These are phyloP conservation scores for Scheffersomyces stambukii DNA, from an alignment of 1,139 yeast species.

Conservation along the genomic window DNA sequence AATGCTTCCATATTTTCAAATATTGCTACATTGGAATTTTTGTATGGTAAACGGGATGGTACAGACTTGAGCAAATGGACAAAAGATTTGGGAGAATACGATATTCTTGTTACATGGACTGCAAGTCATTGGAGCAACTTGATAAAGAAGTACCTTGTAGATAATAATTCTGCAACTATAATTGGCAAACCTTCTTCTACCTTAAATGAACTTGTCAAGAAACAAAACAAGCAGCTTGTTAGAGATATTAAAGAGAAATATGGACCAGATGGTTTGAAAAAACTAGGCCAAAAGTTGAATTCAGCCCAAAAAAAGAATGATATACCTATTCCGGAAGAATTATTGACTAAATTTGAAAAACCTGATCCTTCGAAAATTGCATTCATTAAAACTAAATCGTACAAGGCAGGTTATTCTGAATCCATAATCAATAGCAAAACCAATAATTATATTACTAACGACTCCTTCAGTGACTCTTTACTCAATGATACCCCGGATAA, in stretches of 20 bases:
- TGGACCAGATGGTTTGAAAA: conserved; percentile 59
- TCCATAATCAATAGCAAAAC: conserved; percentile 12
- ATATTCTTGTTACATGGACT: conserved; percentile 57
- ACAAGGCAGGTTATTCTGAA: conserved; percentile 41
- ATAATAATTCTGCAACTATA: conserved; percentile 68
- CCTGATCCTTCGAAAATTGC: conserved; percentile 76
- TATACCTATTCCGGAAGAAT: conserved; percentile 64
- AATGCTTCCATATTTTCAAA: conserved; percentile 58
- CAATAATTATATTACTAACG: conserved; percentile 15
- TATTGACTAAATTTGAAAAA: conserved; percentile 55
- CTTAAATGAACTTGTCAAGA: conserved; percentile 51
- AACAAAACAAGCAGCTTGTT: conserved; percentile 46
- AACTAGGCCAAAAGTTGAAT: conserved; percentile 48
- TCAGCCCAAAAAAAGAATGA: conserved; percentile 69
- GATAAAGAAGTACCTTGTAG: conserved; percentile 50
- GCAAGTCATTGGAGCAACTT: conserved; percentile 63
- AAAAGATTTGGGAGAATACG: conserved; percentile 57
- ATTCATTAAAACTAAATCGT: conserved; percentile 68
- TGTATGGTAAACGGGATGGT: conserved; percentile 69
- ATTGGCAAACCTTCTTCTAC: conserved; percentile 70
- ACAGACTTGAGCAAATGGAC: conserved; percentile 53
- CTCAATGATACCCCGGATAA: conserved; percentile 35
- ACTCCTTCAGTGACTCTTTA: conserved; percentile 25
- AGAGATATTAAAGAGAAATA: conserved; percentile 46
- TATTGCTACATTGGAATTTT: conserved; percentile 70